Base-by-base conservation (phyloP, 1,284 basidiomycete genomes). In the Tilletiaria anomala region DNA sequence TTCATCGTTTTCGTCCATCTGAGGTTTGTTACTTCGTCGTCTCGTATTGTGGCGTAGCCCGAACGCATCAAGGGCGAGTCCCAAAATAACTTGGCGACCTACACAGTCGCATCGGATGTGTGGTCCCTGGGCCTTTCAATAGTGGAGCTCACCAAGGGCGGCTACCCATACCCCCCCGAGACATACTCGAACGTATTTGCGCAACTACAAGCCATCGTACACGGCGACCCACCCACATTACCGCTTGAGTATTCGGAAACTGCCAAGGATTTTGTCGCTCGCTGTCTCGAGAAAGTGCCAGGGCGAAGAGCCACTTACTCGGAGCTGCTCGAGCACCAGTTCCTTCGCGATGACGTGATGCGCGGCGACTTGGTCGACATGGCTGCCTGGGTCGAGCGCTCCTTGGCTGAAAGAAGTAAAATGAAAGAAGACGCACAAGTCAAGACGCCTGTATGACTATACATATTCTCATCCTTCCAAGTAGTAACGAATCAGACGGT, bases 111-210 rank as follows among this genome's bases (percentile, higher is more conserved):
- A 2, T 93, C 88, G 3, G 91, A 97, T 62, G 84, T 97, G 4
- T 97, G 91, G 91, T 93, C 88, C 8, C 77, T 97, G n/a, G 91
- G 91, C 3, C 73, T 97, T 24, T 82, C 83, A 3, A 82, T 96
- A 68, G 86, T 96, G 58, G 91, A 97, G 69, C 80, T 93, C 48
- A 82, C 84, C 35, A 70, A 86, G 54, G 89, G 93, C 16, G 75
- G 78, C 53, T 97, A 97, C 69, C 93, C 91, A 1, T 97, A 94
- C 66, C 91, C 91, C 20, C 89, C 89, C n/a, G 89, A 96, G 70
- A 91, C 88, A 3, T 97, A 93, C 67, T 78, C 80, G 42, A 96
- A 96, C 66, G 88, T 96, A 2, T 93, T 97, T 67, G 83, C 88
- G 2, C 88, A 97, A 70, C 72, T 97, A 32, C 85, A 83, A 21